Percentiles rank a stretch among this genome's conserved stretches.
Evolutionary conservation across 371 early-diverging fungal genomes (phyloP).

Genomic region (Mortierella sp.): DNA sequence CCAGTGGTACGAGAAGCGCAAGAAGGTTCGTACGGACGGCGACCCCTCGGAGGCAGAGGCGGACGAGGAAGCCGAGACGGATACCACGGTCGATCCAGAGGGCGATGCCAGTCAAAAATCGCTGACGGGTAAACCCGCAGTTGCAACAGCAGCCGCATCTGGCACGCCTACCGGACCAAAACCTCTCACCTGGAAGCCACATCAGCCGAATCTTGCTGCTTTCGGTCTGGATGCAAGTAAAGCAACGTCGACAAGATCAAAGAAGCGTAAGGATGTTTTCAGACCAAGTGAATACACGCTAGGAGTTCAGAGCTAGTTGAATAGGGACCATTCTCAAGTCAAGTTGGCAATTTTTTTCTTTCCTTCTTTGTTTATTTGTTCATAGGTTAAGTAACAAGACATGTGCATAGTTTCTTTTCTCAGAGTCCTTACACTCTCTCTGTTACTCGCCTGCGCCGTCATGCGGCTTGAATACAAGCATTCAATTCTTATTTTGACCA

Average conservation of each 20-base stretch:
- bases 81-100: conserved; percentile 53
- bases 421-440: neutral
- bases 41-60: conserved; percentile 40
- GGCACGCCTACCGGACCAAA: neutral
- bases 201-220: conserved; percentile 8
- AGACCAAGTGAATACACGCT: conserved; percentile 37
- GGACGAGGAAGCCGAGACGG: conserved; percentile 47
- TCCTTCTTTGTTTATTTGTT: neutral
- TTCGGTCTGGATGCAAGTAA: neutral
- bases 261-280: conserved; percentile 46
- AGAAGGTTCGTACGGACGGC: conserved; percentile 40
- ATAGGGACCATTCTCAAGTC: neutral
- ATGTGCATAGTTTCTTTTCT: neutral
- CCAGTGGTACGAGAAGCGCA: conserved; percentile 74
- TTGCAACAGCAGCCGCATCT: neutral
- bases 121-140: conserved; percentile 4
- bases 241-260: conserved; percentile 17
- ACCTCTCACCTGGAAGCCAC: conserved; percentile 30
- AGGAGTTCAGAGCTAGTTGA: conserved; percentile 21
- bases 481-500: neutral
- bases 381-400: neutral
- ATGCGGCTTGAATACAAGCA: neutral
- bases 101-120: conserved; percentile 42
- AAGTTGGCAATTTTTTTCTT: neutral
- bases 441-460: neutral